Evolutionary conservation across 176 grass and related monocot species (phyloP).

Genomic region (Areca catechu): DNA sequence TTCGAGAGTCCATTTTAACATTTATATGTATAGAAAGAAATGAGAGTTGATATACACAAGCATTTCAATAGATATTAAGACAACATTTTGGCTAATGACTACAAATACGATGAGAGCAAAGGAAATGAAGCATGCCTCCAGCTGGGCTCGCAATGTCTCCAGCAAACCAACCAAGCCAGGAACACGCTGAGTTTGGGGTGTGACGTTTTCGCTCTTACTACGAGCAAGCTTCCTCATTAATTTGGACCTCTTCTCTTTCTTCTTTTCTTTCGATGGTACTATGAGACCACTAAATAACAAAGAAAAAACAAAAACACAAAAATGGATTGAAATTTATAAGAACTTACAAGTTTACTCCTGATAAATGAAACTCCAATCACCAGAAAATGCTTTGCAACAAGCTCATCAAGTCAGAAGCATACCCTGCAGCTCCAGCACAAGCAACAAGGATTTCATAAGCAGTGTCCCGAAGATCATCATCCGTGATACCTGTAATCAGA

Average conservation of each 20-base stretch:
- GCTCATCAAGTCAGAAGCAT: conserved; percentile 2
- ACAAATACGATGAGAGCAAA: conserved; percentile 17
- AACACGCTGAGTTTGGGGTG: conserved; percentile 46
- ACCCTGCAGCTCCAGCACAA: conserved; percentile 94
- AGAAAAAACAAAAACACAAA: conserved; percentile 9
- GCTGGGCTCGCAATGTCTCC: conserved; percentile 84
- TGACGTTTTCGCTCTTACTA: conserved; percentile 73
- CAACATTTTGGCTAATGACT: neutral
- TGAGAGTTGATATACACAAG: too few relatives aligned
- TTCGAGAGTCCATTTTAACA: too few relatives aligned
- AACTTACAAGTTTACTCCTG: neutral
- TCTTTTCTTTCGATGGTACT: conserved; percentile 94
- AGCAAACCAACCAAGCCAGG: conserved; percentile 85
- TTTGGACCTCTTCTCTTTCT: conserved; percentile 83
- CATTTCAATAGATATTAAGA: too few relatives aligned
- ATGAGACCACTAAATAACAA: conserved; percentile 63
- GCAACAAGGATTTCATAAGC: conserved; percentile 98
- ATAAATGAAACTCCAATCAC: too few relatives aligned
- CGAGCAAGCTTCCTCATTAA: conserved; percentile 81
- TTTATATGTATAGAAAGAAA: too few relatives aligned
- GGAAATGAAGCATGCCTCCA: conserved; percentile 56
- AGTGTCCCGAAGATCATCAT: conserved; percentile 96
- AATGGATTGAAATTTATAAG: neutral
- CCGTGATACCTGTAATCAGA: conserved; percentile 64
- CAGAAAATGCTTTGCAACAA: too few relatives aligned